Conservation (phyloP, 257 asterid species). For the Jaltomata sinuosa region DNA sequence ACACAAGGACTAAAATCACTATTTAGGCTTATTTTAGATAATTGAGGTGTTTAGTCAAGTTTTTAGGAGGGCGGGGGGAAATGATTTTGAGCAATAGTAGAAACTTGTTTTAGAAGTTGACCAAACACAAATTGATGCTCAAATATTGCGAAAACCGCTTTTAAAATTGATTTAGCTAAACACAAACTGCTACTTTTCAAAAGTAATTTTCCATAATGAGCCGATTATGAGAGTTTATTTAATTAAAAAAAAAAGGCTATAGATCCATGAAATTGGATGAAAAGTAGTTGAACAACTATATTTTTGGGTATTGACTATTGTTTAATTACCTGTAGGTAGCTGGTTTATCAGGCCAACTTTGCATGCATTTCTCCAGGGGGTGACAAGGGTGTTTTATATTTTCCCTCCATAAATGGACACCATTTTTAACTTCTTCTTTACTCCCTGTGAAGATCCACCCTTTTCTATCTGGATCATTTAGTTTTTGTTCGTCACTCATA, state of each 20-base stretch:
- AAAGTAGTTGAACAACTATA: not conserved
- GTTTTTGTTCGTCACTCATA: slow-evolving; percentile 12
- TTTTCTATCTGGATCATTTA: not conserved
- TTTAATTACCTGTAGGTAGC: slow-evolving; percentile 9
- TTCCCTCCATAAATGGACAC: slow-evolving; percentile 23
- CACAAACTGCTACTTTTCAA: not conserved
- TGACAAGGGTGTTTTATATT: slow-evolving; percentile 14
- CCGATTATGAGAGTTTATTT: not conserved
- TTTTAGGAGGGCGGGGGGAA: fast-evolving
- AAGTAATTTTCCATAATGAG: not conserved
- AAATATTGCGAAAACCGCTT: not conserved
- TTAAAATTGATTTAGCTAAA: not conserved
- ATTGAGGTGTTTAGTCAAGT: not conserved
- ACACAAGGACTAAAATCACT: too few species aligned
- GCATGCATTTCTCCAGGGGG: slow-evolving; percentile 16
- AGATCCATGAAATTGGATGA: not conserved
- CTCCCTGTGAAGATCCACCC: slow-evolving; percentile 23
- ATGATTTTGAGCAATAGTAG: too few species aligned
- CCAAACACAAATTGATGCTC: too few species aligned
- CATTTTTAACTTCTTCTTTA: slow-evolving; percentile 4
- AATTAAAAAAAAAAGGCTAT: not conserved
- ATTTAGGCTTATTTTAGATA: not conserved
- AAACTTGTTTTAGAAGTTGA: not conserved
- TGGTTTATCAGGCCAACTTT: slow-evolving; percentile 23
- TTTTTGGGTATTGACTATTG: not conserved